Conservation (phyloP, 805 yeast genomes). For the Isabelozyma gotoi region DNA sequence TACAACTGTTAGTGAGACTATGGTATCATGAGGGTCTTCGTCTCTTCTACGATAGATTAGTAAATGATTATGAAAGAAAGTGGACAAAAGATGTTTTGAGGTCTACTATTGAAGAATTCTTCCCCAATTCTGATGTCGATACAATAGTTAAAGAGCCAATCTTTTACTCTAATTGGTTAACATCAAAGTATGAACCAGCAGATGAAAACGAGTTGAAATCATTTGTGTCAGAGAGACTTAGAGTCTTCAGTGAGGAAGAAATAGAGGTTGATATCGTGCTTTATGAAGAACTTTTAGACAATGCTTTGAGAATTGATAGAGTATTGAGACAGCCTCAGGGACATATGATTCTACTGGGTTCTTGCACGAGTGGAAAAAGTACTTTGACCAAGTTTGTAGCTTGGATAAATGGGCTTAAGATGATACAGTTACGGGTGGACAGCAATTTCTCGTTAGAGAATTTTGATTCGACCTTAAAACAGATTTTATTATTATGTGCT, state of each 20-base stretch:
- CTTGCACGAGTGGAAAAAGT: slow-evolving; percentile 79
- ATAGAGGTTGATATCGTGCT: slow-evolving; percentile 58
- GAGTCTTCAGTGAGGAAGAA: slow-evolving; percentile 78
- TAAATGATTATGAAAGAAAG: slow-evolving; percentile 40
- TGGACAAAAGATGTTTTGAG: slow-evolving; percentile 46
- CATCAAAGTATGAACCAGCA: slow-evolving; percentile 60
- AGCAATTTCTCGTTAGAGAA: slow-evolving; percentile 54
- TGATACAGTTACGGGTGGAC: slow-evolving; percentile 57
- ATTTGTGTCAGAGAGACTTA: slow-evolving; percentile 64
- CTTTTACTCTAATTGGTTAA: slow-evolving; percentile 73
- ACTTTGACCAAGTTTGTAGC: slow-evolving; percentile 78
- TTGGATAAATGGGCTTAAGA: slow-evolving; percentile 81
- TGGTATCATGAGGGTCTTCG: slow-evolving; percentile 85
- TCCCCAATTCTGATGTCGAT: slow-evolving; percentile 45
- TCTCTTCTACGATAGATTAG: slow-evolving; percentile 73
- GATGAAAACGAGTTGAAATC: slow-evolving; percentile 42
- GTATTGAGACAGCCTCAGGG: slow-evolving; percentile 86
- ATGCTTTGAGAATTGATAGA: slow-evolving; percentile 75
- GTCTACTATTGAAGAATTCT: slow-evolving; percentile 32
- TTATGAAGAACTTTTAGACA: slow-evolving; percentile 70
- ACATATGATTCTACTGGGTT: slow-evolving; percentile 82
- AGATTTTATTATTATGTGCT: slow-evolving; percentile 44
- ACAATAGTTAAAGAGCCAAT: slow-evolving; percentile 49
- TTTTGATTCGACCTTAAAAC: slow-evolving; percentile 66
- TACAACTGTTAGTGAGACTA: slow-evolving; percentile 53